phyloP scores from a whole-genome alignment of 805 yeast genomes.

The Saccharomycopsis synnaedendra region DNA sequence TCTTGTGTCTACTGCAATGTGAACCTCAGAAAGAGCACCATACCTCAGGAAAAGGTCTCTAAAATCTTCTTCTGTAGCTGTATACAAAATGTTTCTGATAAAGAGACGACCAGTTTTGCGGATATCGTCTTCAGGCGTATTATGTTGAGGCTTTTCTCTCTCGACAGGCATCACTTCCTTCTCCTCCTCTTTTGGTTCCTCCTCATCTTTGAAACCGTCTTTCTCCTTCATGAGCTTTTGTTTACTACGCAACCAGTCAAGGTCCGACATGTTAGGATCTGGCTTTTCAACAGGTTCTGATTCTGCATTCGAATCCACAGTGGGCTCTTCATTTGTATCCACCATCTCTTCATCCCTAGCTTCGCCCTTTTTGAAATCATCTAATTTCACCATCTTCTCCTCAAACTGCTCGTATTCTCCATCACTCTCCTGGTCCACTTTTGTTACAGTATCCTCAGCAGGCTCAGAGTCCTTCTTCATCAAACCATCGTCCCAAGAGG shows the following conservation, averaged over 20 bases:
- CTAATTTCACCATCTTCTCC: slow-evolving; percentile 38
- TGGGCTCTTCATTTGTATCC: slow-evolving; percentile 17
- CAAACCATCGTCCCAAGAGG: slow-evolving; percentile 60
- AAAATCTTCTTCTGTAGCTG: slow-evolving; percentile 74
- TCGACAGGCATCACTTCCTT: slow-evolving; percentile 7
- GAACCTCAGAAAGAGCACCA: slow-evolving; percentile 81
- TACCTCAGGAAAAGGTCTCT: slow-evolving; percentile 46
- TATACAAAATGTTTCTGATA: slow-evolving; percentile 73
- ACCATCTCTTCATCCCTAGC: slow-evolving; percentile 16
- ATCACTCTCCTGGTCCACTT: slow-evolving; percentile 24
- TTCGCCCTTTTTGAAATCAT: slow-evolving; percentile 18
- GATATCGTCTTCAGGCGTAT: slow-evolving; percentile 34
- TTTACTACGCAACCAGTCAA: neutral
- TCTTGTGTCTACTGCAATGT: slow-evolving; percentile 82
- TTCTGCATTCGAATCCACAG: neutral
- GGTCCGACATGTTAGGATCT: neutral
- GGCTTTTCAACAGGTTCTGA: neutral
- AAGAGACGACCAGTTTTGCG: slow-evolving; percentile 70
- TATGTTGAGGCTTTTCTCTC: slow-evolving; percentile 13
- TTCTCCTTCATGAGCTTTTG: slow-evolving; percentile 28
- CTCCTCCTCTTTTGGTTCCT: slow-evolving; percentile 9
- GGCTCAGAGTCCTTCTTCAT: slow-evolving; percentile 18
- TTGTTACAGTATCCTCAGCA: slow-evolving; percentile 17
- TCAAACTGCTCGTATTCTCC: slow-evolving; percentile 31
- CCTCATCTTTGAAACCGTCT: slow-evolving; percentile 17